Base-by-base conservation (phyloP, 2,329 filamentous ascomycete species). In the Penicillium verrucosum region DNA sequence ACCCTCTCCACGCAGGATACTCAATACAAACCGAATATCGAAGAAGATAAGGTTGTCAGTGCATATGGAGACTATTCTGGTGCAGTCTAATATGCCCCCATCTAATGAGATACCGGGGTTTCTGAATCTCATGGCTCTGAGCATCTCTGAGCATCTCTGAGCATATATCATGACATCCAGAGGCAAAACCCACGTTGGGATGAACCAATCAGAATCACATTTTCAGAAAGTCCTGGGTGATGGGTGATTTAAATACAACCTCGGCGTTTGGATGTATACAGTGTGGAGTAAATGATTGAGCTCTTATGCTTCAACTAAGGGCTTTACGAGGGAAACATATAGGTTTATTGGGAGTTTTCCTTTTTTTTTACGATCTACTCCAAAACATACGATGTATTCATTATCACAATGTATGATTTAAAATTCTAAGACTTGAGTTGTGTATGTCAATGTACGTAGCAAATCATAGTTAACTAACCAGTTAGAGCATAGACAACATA, bases 1-100 rank as follows among this genome's bases (percentile, higher is more conserved):
- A 81, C 80, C 5, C 82, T 96, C 30, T 82, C 87, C 64, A 77
- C 84, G 1, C 80, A 84, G 76, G 85, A 85, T 57, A 77, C 79
- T 53, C 72, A 82, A 58, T 87, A 86, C 74, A 78, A 83, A 50
- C 85, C 86, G 1, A 72, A 81, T 30, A 85, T 97, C 60, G 92
- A 96, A 75, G 86, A 92, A 67, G 91, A 96, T 69, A 79, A 88
- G 68, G 75, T 87, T 27, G 82, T 94, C 48, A 79, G 83, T 12
- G 78, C 79, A 55, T 63, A 66, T 61, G 68, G 62, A 42, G 65
- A 66, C 46, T 57, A 54, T 38, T 53, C 29, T 21, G 41, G 54
- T 34, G 36, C 48, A 27, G 55, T 57, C 30, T 62, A 51, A 51
- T 25, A 41, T 25, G 3, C n/a, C 3, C 10, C 5, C 30, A n/a